Evolutionary conservation across 495 filamentous ascomycete species (phyloP).

Genomic region (Trichoderma erinaceum): DNA sequence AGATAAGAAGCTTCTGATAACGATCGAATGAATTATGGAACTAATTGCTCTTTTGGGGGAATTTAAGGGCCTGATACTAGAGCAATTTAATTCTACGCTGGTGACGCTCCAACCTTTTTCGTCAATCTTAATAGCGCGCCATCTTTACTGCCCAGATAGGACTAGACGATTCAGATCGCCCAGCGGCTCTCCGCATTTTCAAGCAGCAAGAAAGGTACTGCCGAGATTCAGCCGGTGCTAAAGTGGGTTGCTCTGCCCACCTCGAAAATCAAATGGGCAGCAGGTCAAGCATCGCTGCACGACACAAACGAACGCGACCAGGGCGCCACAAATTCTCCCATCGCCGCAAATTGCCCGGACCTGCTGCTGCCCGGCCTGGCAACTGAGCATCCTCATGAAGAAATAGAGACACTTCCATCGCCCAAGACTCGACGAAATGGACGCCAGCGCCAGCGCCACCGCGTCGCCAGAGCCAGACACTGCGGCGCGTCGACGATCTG

Average conservation of each 20-base stretch:
- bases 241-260: conserved; percentile 11
- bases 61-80: not conserved
- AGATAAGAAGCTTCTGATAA: not conserved
- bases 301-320: conserved; percentile 12
- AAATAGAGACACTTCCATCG: conserved; percentile 30
- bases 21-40: not conserved
- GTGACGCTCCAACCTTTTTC: not conserved
- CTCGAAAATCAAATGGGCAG: conserved; percentile 4
- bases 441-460: conserved; percentile 52
- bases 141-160: not conserved
- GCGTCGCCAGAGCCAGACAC: conserved; percentile 43
- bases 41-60: not conserved
- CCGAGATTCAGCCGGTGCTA: not conserved
- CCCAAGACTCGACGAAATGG: conserved; percentile 43
- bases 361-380: conserved; percentile 7
- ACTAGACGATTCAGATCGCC: not conserved
- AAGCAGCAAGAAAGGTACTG: not conserved
- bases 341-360: conserved; percentile 23
- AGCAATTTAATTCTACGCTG: no score
- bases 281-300: not conserved
- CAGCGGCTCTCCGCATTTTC: not conserved
- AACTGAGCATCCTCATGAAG: conserved; percentile 35
- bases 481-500: conserved; percentile 63
- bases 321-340: conserved; percentile 20
- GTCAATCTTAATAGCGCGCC: not conserved